These are phyloP conservation scores for Hyphopichia wangnamkhiaoensis DNA, from an alignment of 1,139 yeast species.

Conservation along the genomic window DNA sequence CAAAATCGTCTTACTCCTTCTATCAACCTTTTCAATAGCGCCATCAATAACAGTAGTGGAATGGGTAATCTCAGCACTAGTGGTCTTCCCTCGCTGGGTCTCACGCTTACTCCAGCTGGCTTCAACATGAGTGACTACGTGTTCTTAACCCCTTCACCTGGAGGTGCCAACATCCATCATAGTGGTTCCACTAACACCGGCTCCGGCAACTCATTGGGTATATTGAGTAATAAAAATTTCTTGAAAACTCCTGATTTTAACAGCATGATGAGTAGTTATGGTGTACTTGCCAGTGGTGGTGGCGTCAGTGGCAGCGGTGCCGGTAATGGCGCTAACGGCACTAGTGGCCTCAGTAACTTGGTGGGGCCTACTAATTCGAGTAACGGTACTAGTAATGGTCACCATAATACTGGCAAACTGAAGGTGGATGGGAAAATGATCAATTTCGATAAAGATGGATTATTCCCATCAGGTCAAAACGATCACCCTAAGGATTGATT, in stretches of 20 bases:
- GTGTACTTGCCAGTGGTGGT: background rate
- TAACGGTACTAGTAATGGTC: conserved; percentile 5
- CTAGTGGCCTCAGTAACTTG: no score
- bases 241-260: conserved; percentile 48
- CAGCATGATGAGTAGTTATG: conserved; percentile 22
- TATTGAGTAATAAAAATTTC: conserved; percentile 24
- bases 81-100: conserved; percentile 46
- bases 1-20: conserved; percentile 48
- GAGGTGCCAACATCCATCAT: conserved; percentile 12
- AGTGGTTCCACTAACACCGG: conserved; percentile 20
- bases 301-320: background rate
- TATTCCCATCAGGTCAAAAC: conserved; percentile 10
- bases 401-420: conserved; percentile 18
- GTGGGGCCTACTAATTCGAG: no score
- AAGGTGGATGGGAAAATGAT: conserved; percentile 47
- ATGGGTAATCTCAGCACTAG: no score
- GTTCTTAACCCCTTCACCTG: conserved; percentile 75
- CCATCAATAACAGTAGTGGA: conserved; percentile 12
- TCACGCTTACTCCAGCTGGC: conserved; percentile 62
- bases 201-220: conserved; percentile 11
- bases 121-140: conserved; percentile 84
- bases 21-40: conserved; percentile 30
- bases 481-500: background rate
- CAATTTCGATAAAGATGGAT: conserved; percentile 37
- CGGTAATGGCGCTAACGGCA: background rate